Evolutionary conservation across 495 filamentous ascomycete genomes (phyloP), one percentile per base, ranked within the genome.

Genomic region (Glonium stellatum): DNA sequence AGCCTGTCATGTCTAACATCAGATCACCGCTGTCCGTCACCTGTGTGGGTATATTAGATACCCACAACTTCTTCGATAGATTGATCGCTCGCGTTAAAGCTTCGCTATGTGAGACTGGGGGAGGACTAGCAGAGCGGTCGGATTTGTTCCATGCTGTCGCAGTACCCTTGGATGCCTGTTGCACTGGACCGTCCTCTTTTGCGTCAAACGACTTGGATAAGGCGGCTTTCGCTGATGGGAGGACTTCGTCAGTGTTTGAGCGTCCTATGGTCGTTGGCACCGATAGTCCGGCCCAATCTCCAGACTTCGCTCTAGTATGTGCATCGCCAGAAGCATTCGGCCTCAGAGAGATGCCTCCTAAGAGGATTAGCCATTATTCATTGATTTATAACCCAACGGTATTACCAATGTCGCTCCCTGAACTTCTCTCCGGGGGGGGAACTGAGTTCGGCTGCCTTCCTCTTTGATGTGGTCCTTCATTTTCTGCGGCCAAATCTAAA

Each of bases 1-100:
- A 97, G 0, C 90, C 90, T 2, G 91, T 92, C 91, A 98, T 97
- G 69, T 98, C 93, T 59, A 98, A 74, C 92, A 96, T 97, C 36
- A 98, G 76, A 72, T 98, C 95, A n/a, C 95, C 93, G 0, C 80
- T 87, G 25, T 96, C 92, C 2, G 84, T 97, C 35, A 98, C 83
- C 64, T 91, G 88, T 31, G 87, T 92, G 18, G 86, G 89, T 54
- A 98, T 98, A 68, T 97, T 97, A 31, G 90, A 93, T 0, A 80
- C 82, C 22, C 87, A 87, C 11, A 98, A 78, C 70, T 95, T 89
- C 69, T 92, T 87, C 21, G 92, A 96, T 5, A 98, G 78, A 18
- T 87, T 83, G 57, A 88, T 84, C 5, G 93, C 95, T 58, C 95
- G 84, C 44, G 87, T 82, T 44, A 93, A 79, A 22, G 93, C 92